Percentiles rank a stretch among this genome's conserved stretches.
phyloP scores from a whole-genome alignment of 768 basidiomycete genomes.

The Leccinum disarticulatum region DNA sequence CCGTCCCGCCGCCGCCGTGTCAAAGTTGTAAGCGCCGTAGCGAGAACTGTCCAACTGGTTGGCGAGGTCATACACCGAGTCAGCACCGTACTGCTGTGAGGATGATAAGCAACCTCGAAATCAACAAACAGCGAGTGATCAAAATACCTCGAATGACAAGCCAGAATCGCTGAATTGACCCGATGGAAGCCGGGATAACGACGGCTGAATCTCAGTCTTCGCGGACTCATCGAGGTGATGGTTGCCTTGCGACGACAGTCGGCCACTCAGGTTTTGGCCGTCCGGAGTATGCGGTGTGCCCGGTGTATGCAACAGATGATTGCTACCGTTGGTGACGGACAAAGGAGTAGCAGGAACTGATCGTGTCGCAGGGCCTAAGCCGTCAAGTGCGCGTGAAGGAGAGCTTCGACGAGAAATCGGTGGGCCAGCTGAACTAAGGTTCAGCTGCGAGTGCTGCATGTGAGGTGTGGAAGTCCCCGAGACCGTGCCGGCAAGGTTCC shows the following conservation, averaged over 20 bases:
- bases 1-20: slow-evolving; percentile 42
- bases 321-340: slow-evolving; percentile 46
- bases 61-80: slow-evolving; percentile 50
- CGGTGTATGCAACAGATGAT: slow-evolving; percentile 62
- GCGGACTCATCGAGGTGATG: slow-evolving; percentile 51
- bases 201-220: slow-evolving; percentile 63
- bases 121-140: slow-evolving; percentile 9
- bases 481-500: slow-evolving; percentile 44
- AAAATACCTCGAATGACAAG: slow-evolving; percentile 55
- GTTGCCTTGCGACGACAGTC: slow-evolving; percentile 48
- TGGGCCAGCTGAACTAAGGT: slow-evolving; percentile 25
- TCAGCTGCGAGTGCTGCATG: slow-evolving; percentile 57
- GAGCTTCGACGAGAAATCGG: slow-evolving; percentile 73
- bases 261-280: slow-evolving; percentile 58
- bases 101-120: slow-evolving; percentile 10
- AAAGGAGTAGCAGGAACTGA: slow-evolving; percentile 85
- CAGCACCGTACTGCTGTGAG: slow-evolving; percentile 54
- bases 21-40: slow-evolving; percentile 61
- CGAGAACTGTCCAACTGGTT: slow-evolving; percentile 50
- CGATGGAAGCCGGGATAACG: slow-evolving; percentile 65
- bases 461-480: slow-evolving; percentile 68
- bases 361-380: slow-evolving; percentile 59
- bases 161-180: slow-evolving; percentile 56
- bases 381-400: slow-evolving; percentile 64
- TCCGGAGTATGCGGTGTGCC: slow-evolving; percentile 64